Conservation (phyloP, 805 yeast genomes). For the Suhomyces prunicola region DNA sequence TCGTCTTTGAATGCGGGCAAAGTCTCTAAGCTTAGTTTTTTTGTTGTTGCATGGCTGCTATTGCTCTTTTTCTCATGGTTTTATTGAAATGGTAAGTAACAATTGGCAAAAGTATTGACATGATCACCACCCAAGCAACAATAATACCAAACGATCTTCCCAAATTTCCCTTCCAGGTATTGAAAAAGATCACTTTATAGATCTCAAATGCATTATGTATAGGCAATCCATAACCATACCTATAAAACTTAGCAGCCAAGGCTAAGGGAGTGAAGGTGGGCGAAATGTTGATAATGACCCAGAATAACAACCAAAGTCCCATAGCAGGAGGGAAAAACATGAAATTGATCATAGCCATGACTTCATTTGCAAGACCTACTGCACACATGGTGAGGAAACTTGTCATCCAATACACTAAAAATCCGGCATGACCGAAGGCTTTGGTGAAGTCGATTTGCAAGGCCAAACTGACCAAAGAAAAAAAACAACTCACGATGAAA, state of each 20-base stretch:
- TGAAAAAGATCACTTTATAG: conserved; percentile 29
- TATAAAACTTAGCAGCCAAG: conserved; percentile 30
- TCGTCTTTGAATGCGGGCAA: neutral
- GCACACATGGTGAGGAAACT: conserved; percentile 69
- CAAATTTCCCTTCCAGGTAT: conserved; percentile 30
- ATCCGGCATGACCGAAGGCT: conserved; percentile 67
- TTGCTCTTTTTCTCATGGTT: conserved; percentile 28
- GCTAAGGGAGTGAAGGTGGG: conserved; percentile 34
- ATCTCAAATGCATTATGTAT: conserved; percentile 31
- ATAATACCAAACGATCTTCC: conserved; percentile 27
- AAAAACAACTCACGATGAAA: conserved; percentile 55
- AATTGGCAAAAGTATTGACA: conserved; percentile 43
- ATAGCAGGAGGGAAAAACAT: conserved; percentile 57
- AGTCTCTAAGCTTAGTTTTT: neutral
- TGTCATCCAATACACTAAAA: conserved; percentile 71
- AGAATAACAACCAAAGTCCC: conserved; percentile 47
- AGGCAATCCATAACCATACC: conserved; percentile 37
- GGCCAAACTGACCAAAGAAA: conserved; percentile 60
- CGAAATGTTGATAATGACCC: conserved; percentile 28
- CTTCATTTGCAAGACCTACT: conserved; percentile 74
- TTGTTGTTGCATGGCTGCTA: conserved; percentile 10
- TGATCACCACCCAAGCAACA: conserved; percentile 43
- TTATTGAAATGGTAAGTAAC: conserved; percentile 41
- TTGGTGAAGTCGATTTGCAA: conserved; percentile 59
- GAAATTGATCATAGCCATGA: conserved; percentile 51